Base-by-base conservation (phyloP, 2,329 filamentous ascomycete genomes). In the Fusarium sp. region DNA sequence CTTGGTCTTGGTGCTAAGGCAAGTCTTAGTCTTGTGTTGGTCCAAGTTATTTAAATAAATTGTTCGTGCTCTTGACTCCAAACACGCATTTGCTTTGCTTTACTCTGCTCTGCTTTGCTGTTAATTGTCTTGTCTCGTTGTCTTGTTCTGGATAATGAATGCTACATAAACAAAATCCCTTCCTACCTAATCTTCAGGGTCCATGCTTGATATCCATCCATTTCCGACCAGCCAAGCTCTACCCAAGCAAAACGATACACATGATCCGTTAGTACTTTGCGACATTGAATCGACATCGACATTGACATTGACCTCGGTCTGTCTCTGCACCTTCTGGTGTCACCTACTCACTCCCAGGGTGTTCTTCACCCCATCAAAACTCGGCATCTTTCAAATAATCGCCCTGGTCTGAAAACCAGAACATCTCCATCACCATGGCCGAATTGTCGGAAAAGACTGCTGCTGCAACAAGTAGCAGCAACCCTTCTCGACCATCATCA, bases 401-500 rank as follows among this genome's bases (percentile, higher is more conserved):
- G 10, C n/a, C 12, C 22, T 51, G 27, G 49, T 41, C 18, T 24
- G n/a, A 24, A 11, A 46, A 30, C n/a, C 30, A 41, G 16, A 59
- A 27, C 29, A 38, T 49, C 27, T 24, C 48, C 49, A 38, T 53
- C 63, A 27, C 46, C 57, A 77, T 77, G 75, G 44, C 64, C 58
- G 65, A 71, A 18, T 44, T 58, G 7, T 67, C 70, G 16, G 78
- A 77, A 65, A 76, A 77, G 74, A 65, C 66, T 53, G 55, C 66
- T 43, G 67, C 67, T 57, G 69, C 75, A 10, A 67, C 66, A 44
- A 67, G 67, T 12, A 67, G 68, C 11, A 70, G 58, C 43, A 64
- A 67, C 45, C 67, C 58, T 29, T 71, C 69, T 44, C 76, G 76
- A 29, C 76, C 73, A n/a, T 73, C 77, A 8, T 72, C 76, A 7